phyloP scores from a whole-genome alignment of 2,329 filamentous ascomycete genomes.

The Phoma sp. region DNA sequence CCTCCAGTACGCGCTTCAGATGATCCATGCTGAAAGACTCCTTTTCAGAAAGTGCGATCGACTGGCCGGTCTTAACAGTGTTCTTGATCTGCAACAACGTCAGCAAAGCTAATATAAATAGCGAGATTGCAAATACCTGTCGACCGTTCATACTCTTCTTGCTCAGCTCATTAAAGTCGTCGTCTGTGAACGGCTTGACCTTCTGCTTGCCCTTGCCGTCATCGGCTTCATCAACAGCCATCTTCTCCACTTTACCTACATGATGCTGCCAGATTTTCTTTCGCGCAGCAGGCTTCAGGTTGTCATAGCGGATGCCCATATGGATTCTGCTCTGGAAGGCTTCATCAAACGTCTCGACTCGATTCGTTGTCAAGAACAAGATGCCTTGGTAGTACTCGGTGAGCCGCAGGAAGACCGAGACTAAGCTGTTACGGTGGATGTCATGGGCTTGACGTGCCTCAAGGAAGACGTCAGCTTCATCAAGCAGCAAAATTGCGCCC shows the following conservation, averaged over 20 bases:
- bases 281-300: conserved; percentile 73
- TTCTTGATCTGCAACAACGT: conserved; percentile 79
- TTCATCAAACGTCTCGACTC: conserved; percentile 86
- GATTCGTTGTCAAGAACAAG: conserved; percentile 86
- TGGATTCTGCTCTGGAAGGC: conserved; percentile 90
- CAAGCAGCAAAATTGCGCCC: conserved; percentile 83
- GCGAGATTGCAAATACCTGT: conserved; percentile 56
- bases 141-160: conserved; percentile 72
- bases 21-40: conserved; percentile 77
- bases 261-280: conserved; percentile 85
- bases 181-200: conserved; percentile 63
- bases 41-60: conserved; percentile 77
- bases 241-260: conserved; percentile 69
- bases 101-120: conserved; percentile 7
- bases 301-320: conserved; percentile 80
- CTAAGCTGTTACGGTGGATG: conserved; percentile 82
- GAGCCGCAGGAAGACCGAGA: conserved; percentile 84
- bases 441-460: conserved; percentile 84
- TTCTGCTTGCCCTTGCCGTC: conserved; percentile 53
- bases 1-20: conserved; percentile 81
- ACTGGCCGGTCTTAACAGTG: conserved; percentile 80
- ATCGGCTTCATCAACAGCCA: conserved; percentile 50
- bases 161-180: conserved; percentile 70
- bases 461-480: conserved; percentile 69
- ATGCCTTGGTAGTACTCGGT: conserved; percentile 94